Percentiles rank a stretch among this genome's conserved stretches.
These are phyloP conservation scores for Dictyostelium citrinum DNA, from an alignment of 78 protist species.

Conservation along the genomic window DNA sequence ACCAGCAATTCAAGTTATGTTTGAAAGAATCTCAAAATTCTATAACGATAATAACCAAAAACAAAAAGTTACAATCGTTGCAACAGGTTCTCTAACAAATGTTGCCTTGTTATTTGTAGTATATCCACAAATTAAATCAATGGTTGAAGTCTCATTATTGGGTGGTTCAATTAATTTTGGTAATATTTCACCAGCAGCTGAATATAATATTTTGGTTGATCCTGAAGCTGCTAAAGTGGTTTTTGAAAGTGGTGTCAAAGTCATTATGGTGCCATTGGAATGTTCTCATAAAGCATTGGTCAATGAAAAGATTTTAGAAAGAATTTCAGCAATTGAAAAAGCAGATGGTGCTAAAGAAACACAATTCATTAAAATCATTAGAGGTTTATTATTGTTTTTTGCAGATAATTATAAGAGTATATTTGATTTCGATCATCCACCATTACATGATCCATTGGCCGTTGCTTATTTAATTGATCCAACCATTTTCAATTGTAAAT, in stretches of 20 bases:
- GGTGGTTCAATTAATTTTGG: constrained; percentile 89
- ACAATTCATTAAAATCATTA: constrained; percentile 30
- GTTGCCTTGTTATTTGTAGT: constrained; percentile 81
- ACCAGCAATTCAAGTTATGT: constrained; percentile 31
- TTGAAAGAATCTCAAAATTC: constrained; percentile 7
- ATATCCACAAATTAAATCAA: constrained; percentile 81
- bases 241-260: constrained; percentile 76
- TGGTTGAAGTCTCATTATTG: constrained; percentile 80
- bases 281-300: constrained; percentile 82
- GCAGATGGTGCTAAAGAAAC: background rate
- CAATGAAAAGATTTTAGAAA: constrained; percentile 23
- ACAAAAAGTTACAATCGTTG: constrained; percentile 65
- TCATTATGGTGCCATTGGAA: constrained; percentile 92
- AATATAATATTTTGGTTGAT: constrained; percentile 77
- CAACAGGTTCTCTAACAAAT: constrained; percentile 90
- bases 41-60: background rate
- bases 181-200: constrained; percentile 89
- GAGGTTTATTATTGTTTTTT: constrained; percentile 83
- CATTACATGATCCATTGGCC: constrained; percentile 94
- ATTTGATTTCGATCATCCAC: constrained; percentile 81
- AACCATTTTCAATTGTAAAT: constrained; percentile 65
- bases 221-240: constrained; percentile 92
- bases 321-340: constrained; percentile 42
- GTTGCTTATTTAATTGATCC: constrained; percentile 86
- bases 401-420: constrained; percentile 67